Evolutionary conservation across 2,329 filamentous ascomycete genomes (phyloP), one percentile per base, ranked within the genome.

Genomic region (Colletotrichum filicis): DNA sequence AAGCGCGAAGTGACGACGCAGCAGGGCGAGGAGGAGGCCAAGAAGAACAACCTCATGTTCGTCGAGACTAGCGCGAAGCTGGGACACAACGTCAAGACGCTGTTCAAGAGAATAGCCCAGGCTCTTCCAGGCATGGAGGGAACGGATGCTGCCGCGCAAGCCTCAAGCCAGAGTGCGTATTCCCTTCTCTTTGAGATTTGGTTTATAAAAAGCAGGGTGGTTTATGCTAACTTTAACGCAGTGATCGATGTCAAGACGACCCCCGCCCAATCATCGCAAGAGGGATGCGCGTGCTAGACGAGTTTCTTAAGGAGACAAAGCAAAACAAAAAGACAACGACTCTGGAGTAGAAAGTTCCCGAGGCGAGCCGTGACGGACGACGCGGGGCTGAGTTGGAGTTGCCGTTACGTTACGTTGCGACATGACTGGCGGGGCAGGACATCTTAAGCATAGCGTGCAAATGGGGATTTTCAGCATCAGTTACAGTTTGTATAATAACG

Each of bases 61-160:
- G 97, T 99, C 79, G 97, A 99, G 88, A 99, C 97, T 67, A 98
- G 95, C 83, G 97, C 97, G 67, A 99, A 99, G 89, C 89, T 98
- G 14, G 95, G 97, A 53, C 95, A 98, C 85, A 99, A 99, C 81
- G 97, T 99, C 78, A 99, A 99, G 89, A 94, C 93, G 77, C 87
- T 99, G 71, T 99, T 99, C 87, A 94, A 95, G 88, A 93, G 95
- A 87, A 99, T 99, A 90, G 97, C 97, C 53, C 97, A 99, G 85
- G 97, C 97, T 49, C 87, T 99, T 78, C 97, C 97, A 8, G 97
- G 97, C 26, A 98, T 99, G 97, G 97, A 99, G 83, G 95, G 95
- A 16, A 92, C 95, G 77, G 93, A 95, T 76, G 91, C 92, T 78
- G 92, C 93, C 78, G 92, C 92, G 73, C 92, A 94, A 83, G 89